Conservation (phyloP, 768 basidiomycete species). For the Hygrocybe punicea region DNA sequence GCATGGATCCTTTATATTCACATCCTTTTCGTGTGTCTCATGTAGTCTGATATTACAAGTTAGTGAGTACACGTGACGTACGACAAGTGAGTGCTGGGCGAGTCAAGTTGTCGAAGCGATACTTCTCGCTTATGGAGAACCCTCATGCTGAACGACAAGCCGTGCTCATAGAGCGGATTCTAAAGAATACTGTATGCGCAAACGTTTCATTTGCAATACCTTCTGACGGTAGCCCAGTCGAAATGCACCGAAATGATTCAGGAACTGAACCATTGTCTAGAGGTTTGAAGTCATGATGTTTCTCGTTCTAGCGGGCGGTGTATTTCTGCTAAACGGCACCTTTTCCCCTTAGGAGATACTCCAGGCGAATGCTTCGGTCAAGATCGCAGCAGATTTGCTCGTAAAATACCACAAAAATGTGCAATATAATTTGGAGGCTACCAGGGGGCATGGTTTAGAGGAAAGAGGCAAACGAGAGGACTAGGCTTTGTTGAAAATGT, state of each 20-base stretch:
- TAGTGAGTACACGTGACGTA: constrained; percentile 3
- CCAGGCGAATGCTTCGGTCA: constrained; percentile 71
- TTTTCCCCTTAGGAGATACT: constrained; percentile 60
- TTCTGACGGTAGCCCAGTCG: constrained; percentile 47
- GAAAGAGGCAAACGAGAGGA: background rate
- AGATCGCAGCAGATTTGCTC: constrained; percentile 77
- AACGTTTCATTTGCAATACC: background rate
- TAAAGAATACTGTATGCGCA: constrained; percentile 77
- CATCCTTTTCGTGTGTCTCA: background rate
- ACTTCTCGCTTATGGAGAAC: constrained; percentile 70
- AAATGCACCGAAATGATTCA: constrained; percentile 89
- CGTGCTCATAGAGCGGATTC: constrained; percentile 82
- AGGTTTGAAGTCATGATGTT: constrained; percentile 49
- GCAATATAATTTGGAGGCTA: constrained; percentile 84
- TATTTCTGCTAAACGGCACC: no score
- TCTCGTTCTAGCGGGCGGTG: background rate
- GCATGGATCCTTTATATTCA: no score
- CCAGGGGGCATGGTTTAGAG: constrained; percentile 37
- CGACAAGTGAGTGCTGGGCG: no score
- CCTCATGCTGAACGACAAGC: constrained; percentile 93
- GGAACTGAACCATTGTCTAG: constrained; percentile 84
- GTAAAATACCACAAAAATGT: constrained; percentile 91
- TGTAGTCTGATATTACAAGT: no score
- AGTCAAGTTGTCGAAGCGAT: no score
- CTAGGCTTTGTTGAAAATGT: constrained; percentile 10